These are phyloP conservation scores for Tolypocladium tropicale DNA, from an alignment of 2,329 filamentous ascomycete species.

Conservation along the genomic window DNA sequence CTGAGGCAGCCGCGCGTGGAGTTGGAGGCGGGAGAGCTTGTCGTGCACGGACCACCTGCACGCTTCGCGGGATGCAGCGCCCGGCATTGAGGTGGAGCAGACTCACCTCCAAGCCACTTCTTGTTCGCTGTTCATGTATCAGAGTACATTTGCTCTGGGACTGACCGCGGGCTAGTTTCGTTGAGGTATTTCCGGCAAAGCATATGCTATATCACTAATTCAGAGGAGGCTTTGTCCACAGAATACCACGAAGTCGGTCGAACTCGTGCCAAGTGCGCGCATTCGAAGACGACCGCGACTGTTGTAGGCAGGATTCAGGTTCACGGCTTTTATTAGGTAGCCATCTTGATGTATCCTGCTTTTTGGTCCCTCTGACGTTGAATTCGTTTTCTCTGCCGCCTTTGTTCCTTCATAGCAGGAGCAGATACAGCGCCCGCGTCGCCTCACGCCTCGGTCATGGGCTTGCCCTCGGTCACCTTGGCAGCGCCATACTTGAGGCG, in stretches of 20 bases:
- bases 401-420: background rate
- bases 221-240: too few species aligned
- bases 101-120: background rate
- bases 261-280: too few species aligned
- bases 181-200: too few species aligned
- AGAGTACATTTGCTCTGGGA: too few species aligned
- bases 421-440: background rate
- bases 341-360: background rate
- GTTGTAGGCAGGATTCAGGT: background rate
- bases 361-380: background rate
- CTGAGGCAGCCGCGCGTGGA: background rate
- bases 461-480: conserved; percentile 26
- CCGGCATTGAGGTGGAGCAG: background rate
- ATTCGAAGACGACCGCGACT: too few species aligned
- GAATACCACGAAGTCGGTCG: too few species aligned
- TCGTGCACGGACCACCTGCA: background rate
- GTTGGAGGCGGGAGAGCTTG: background rate
- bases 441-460: conserved; percentile 15
- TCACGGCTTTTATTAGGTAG: background rate
- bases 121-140: too few species aligned
- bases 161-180: too few species aligned
- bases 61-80: background rate
- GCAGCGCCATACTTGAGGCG: conserved; percentile 32
- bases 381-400: background rate
- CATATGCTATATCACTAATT: too few species aligned